Percentiles rank a stretch among this genome's conserved stretches.
These are phyloP conservation scores for Blastocystis sp. DNA, from an alignment of 352 stramenopile genomes.

Conservation along the genomic window DNA sequence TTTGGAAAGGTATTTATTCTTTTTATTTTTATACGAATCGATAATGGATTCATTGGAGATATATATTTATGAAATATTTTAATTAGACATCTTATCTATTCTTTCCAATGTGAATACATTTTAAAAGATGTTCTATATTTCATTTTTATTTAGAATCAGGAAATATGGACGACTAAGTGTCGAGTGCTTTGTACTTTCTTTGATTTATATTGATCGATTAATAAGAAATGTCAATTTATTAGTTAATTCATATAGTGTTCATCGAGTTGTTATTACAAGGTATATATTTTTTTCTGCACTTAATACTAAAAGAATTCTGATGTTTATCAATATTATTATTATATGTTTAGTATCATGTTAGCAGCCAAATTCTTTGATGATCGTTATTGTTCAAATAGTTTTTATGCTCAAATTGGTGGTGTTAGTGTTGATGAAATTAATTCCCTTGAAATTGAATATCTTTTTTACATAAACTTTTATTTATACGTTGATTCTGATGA, in stretches of 20 bases:
- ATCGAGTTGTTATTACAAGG: slow-evolving; percentile 82
- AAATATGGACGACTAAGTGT: too few species aligned
- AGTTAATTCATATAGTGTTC: slow-evolving; percentile 84
- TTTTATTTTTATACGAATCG: too few species aligned
- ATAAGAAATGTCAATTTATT: slow-evolving; percentile 83
- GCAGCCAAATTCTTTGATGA: slow-evolving; percentile 98
- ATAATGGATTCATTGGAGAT: too few species aligned
- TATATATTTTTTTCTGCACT: background rate
- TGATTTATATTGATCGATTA: slow-evolving; percentile 95
- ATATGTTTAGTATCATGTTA: slow-evolving; percentile 61
- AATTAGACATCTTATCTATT: too few species aligned
- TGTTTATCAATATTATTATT: background rate
- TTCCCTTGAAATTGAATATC: slow-evolving; percentile 82
- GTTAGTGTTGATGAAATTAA: slow-evolving; percentile 65
- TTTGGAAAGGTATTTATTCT: too few species aligned
- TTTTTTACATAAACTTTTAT: slow-evolving; percentile 89
- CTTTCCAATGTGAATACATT: too few species aligned
- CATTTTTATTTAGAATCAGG: too few species aligned
- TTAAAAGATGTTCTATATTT: too few species aligned
- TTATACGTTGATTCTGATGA: slow-evolving; percentile 71
- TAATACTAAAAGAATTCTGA: background rate
- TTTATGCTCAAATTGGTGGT: slow-evolving; percentile 64
- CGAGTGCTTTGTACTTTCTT: slow-evolving; percentile 88
- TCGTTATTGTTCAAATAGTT: slow-evolving; percentile 97
- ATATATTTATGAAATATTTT: too few species aligned